These are phyloP conservation scores for Sinapis alba DNA, from an alignment of 441 rosid genomes.

Conservation along the genomic window DNA sequence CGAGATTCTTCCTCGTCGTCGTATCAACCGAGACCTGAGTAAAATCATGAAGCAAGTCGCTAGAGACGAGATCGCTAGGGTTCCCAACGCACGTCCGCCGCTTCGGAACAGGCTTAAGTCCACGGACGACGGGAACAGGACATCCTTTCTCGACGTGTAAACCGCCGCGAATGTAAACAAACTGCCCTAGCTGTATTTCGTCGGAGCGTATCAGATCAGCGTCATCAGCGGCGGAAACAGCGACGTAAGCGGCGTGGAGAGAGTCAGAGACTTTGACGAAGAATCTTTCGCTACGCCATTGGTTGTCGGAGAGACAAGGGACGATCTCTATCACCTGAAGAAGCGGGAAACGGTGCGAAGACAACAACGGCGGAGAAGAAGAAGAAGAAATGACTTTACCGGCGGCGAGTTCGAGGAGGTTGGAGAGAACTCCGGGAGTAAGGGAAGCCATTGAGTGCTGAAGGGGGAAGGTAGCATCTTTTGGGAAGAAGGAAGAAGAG, in stretches of 20 bases:
- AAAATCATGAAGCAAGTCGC: constrained; percentile 40
- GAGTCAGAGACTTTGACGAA: constrained; percentile 62
- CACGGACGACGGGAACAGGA: constrained; percentile 51
- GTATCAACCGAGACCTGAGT: constrained; percentile 8
- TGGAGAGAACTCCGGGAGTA: constrained; percentile 56
- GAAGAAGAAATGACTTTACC: constrained; percentile 31
- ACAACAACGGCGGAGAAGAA: constrained; percentile 31
- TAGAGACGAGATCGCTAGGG: constrained; percentile 51
- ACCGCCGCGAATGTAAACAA: constrained; percentile 46
- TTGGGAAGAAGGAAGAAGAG: neutral
- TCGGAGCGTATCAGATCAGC: constrained; percentile 51
- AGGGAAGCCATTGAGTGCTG: constrained; percentile 47
- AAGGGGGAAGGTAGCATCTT: constrained; percentile 25
- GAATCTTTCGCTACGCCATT: constrained; percentile 53
- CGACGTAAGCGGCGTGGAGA: constrained; percentile 54
- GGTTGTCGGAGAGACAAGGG: constrained; percentile 52
- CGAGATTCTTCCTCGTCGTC: neutral
- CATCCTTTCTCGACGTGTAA: constrained; percentile 44
- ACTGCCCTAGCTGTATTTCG: constrained; percentile 54
- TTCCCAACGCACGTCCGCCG: constrained; percentile 50
- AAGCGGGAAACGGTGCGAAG: constrained; percentile 48
- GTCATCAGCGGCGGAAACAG: constrained; percentile 44
- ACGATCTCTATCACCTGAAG: constrained; percentile 58
- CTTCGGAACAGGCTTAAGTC: constrained; percentile 50
- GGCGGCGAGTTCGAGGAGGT: constrained; percentile 48